A percentile compares a stretch with the other conserved stretches of the same genome.
These are phyloP conservation scores for Globisporangium mamillatum DNA, from an alignment of 352 stramenopile species.

Conservation along the genomic window DNA sequence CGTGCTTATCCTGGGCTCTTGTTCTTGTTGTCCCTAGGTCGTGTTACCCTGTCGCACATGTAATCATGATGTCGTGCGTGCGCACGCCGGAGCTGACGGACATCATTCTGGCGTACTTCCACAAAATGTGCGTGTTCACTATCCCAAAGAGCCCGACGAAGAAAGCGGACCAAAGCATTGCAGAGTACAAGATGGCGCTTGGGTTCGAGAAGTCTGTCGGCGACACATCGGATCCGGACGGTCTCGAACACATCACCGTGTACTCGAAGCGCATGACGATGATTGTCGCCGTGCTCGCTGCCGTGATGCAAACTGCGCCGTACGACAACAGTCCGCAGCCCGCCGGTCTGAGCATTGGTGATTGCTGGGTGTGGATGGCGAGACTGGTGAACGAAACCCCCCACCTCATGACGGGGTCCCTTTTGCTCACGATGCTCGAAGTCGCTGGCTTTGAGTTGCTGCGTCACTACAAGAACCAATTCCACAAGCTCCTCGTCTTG, in stretches of 20 bases:
- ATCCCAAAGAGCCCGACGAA: conserved; percentile 64
- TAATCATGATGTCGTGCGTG: conserved; percentile 78
- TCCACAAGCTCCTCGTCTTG: conserved; percentile 73
- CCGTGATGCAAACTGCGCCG: conserved; percentile 65
- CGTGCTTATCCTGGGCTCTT: conserved; percentile 3
- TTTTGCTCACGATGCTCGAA: conserved; percentile 77
- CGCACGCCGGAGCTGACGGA: conserved; percentile 69
- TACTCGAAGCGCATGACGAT: conserved; percentile 83
- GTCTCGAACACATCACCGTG: conserved; percentile 71
- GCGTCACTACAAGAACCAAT: conserved; percentile 66
- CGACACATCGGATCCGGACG: conserved; percentile 52
- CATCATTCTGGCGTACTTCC: conserved; percentile 66
- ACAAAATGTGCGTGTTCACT: conserved; percentile 73
- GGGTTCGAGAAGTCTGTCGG: conserved; percentile 66
- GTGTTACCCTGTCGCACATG: conserved; percentile 68
- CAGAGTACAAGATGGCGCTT: conserved; percentile 64
- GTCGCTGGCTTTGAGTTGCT: conserved; percentile 68
- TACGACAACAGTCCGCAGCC: conserved; percentile 57
- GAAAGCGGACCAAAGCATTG: conserved; percentile 42
- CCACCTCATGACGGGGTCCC: conserved; percentile 64
- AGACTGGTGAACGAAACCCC: conserved; percentile 66
- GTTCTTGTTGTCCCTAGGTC: conserved; percentile 26
- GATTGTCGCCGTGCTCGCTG: conserved; percentile 62
- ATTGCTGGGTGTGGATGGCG: conserved; percentile 75
- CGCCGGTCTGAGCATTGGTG: conserved; percentile 47